phyloP scores from a whole-genome alignment of 129 eudicot species.

The Flaveria sonorensis region DNA sequence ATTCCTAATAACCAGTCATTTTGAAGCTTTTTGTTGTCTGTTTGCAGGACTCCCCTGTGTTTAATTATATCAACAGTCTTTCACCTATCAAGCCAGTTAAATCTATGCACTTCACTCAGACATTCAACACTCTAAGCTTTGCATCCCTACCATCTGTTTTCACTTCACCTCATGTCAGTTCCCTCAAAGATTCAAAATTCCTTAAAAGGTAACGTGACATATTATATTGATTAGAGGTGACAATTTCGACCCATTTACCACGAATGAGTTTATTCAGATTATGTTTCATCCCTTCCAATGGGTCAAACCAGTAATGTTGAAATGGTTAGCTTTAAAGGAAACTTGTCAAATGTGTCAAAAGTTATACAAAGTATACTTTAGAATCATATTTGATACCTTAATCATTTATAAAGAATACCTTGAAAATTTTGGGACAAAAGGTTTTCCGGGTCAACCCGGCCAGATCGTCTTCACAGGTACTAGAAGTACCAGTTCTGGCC shows the following conservation, averaged over 20 bases:
- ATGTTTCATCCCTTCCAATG: not conserved
- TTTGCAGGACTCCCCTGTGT: constrained; percentile 95
- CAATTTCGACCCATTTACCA: not conserved
- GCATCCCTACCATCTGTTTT: constrained; percentile 70
- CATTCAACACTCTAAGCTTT: constrained; percentile 69
- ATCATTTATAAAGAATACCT: not conserved
- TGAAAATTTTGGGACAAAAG: not conserved
- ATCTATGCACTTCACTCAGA: constrained; percentile 64
- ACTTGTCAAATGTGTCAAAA: not conserved
- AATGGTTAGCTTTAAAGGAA: not conserved
- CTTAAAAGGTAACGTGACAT: constrained; percentile 53
- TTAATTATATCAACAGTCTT: constrained; percentile 76
- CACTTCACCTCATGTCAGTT: constrained; percentile 79
- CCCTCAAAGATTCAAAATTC: constrained; percentile 59
- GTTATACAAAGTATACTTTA: not conserved
- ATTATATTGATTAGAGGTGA: not conserved
- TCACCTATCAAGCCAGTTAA: constrained; percentile 86
- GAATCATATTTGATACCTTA: not conserved
- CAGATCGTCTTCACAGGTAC: not conserved
- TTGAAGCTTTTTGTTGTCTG: constrained; percentile 28
- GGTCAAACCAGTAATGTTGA: not conserved
- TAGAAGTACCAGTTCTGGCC: constrained; percentile 6
- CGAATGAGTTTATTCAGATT: not conserved
- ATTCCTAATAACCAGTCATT: not conserved
- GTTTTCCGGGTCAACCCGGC: not conserved